Conservation (phyloP, 306 rosid genomes). For the Oxytropis ochrocephala region DNA sequence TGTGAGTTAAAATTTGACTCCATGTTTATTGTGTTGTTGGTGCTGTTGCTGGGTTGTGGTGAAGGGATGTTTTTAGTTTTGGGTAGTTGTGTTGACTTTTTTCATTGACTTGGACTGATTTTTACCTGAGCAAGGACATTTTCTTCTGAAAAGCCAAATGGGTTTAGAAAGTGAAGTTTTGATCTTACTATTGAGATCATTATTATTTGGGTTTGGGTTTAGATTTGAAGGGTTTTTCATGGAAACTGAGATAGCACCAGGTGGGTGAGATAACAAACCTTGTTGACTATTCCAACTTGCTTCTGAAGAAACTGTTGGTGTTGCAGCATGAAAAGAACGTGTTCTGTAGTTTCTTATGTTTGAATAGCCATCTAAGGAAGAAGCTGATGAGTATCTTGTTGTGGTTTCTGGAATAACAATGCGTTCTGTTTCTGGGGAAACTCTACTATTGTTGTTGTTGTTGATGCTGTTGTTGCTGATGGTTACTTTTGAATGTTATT, state of each 20-base stretch:
- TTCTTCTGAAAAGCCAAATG: conserved; percentile 46
- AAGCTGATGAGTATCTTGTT: conserved; percentile 50
- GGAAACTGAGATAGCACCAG: conserved; percentile 44
- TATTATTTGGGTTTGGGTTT: not conserved
- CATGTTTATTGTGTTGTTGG: not conserved
- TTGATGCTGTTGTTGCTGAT: conserved; percentile 5
- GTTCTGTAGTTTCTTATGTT: conserved; percentile 40
- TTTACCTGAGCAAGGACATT: conserved; percentile 70
- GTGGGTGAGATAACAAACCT: conserved; percentile 61
- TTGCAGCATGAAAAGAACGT: conserved; percentile 52
- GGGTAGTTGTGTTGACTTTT: conserved; percentile 20
- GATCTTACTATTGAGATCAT: not conserved
- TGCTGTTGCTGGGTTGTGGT: not conserved
- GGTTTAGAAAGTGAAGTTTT: conserved; percentile 23
- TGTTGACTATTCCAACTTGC: conserved; percentile 88
- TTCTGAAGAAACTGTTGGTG: conserved; percentile 85
- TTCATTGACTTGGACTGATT: conserved; percentile 65
- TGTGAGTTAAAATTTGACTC: not conserved
- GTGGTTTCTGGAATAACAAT: conserved; percentile 19
- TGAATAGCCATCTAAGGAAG: conserved; percentile 40
- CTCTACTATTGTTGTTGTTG: conserved; percentile 30
- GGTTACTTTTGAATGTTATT: conserved; percentile 26
- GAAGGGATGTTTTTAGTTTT: conserved; percentile 3
- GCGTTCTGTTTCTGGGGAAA: conserved; percentile 36
- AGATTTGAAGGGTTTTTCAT: conserved; percentile 26